Base-by-base conservation (phyloP, 129 eudicot species). In the Arctium minus region DNA sequence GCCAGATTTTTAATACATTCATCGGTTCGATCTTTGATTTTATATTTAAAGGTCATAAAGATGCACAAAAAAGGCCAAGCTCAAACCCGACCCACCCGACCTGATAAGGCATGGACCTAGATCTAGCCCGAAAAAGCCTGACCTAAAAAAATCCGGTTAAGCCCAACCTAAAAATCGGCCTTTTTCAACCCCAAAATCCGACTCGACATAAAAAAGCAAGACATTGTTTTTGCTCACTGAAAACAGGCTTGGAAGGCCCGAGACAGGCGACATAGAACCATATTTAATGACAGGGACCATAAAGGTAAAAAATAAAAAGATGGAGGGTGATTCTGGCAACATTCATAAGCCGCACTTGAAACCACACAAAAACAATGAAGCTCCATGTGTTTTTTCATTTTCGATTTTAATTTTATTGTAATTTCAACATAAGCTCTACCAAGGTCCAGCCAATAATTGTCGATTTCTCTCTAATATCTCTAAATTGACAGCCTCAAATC, bases 391-490 rank as follows among this genome's bases (percentile, higher is more conserved):
- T 64, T 73, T 70, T 79, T 31, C 13, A 1, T 56, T 65, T 42
- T 30, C 1, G 5, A n/a, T 70, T 42, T 79, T 37, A 8, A 3
- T 73, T 33, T 29, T 22, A 37, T 73, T n/a, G 40, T 72, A 71
- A 18, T 38, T 70, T 46, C 37, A 10, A 70, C 78, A 83, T 72
- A 77, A 81, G 84, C 82, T 48, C 83, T 15, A 71, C 78, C 30
- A 76, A 82, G 70, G 82, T 84, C 80, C 44, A 79, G 35, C 87
- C 87, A 84, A 84, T 79, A 73, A 84, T 84, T 73, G 65, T 44
- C 79, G 69, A 53, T 37, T 60, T 81, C 84, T 79, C 80, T 79
- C 48, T 78, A 22, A 22, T 77, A 32, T 53, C 79, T 80, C 37
- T 38, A 27, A 13, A 46, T 38, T 42, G 44, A 82, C 68, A 44